A percentile compares a stretch with the other conserved stretches of the same genome.
Evolutionary conservation across 1,284 basidiomycete genomes (phyloP).

Genomic region (Cryptococcus sp.): DNA sequence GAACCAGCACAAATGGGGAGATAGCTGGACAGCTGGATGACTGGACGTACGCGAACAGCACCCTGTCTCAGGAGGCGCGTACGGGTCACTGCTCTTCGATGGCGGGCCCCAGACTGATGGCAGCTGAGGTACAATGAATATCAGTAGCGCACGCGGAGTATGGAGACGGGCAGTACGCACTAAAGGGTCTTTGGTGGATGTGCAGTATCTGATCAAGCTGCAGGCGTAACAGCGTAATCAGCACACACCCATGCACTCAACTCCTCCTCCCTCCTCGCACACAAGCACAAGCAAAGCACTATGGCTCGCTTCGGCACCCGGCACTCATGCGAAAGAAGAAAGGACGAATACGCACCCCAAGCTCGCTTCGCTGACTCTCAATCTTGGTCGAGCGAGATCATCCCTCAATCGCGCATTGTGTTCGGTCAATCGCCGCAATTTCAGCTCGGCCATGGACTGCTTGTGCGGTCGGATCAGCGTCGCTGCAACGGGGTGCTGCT

Average conservation of each 20-base stretch:
- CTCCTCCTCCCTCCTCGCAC: neutral
- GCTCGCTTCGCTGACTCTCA: slow-evolving; percentile 87
- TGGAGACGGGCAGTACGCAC: slow-evolving; percentile 55
- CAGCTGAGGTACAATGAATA: slow-evolving; percentile 57
- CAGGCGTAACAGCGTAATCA: slow-evolving; percentile 1
- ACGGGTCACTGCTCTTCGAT: slow-evolving; percentile 67
- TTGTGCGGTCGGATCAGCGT: slow-evolving; percentile 37
- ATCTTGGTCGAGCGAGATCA: slow-evolving; percentile 81
- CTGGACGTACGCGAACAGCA: slow-evolving; percentile 39
- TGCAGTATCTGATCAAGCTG: slow-evolving; percentile 85
- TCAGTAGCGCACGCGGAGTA: slow-evolving; percentile 14
- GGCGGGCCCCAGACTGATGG: slow-evolving; percentile 93
- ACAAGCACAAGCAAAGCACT: too few relatives aligned
- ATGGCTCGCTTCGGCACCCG: neutral
- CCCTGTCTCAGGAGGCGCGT: slow-evolving; percentile 33
- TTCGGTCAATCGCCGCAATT: slow-evolving; percentile 86
- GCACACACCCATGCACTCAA: neutral
- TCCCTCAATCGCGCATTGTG: slow-evolving; percentile 90
- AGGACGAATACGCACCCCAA: slow-evolving; percentile 64
- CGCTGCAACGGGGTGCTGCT: slow-evolving; percentile 12
- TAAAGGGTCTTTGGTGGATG: slow-evolving; percentile 83
- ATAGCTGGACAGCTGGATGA: neutral
- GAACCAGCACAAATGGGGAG: neutral
- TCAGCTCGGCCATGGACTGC: slow-evolving; percentile 86
- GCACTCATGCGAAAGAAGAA: neutral